phyloP scores from a whole-genome alignment of 75 land plant genomes.

The Pinus albicaulis region DNA sequence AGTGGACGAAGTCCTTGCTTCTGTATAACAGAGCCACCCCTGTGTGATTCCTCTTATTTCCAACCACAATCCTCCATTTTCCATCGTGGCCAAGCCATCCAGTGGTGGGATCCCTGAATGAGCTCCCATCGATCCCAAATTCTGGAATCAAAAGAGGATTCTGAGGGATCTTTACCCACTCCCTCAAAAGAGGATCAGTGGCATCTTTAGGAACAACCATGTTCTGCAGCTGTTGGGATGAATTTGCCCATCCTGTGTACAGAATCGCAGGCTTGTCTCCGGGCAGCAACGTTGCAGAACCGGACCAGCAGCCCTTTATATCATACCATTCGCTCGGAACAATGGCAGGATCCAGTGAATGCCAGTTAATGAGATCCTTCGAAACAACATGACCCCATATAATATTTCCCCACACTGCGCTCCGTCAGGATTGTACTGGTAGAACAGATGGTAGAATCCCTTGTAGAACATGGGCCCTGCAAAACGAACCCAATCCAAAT shows the following conservation, averaged over 20 bases:
- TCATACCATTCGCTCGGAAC: conserved; percentile 33
- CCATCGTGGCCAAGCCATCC: conserved; percentile 40
- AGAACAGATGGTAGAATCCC: conserved; percentile 37
- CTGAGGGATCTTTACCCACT: conserved; percentile 34
- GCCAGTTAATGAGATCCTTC: conserved; percentile 41
- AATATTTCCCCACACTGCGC: conserved; percentile 36
- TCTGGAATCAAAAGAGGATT: conserved; percentile 35
- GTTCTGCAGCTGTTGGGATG: conserved; percentile 9
- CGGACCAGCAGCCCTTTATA: conserved; percentile 72
- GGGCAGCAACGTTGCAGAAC: conserved; percentile 56
- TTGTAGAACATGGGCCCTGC: conserved; percentile 40
- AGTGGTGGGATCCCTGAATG: conserved; percentile 53
- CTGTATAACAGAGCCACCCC: conserved; percentile 41
- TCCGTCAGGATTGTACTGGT: conserved; percentile 35
- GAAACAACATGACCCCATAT: conserved; percentile 54
- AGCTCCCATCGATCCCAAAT: conserved; percentile 11
- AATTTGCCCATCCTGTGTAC: conserved; percentile 38
- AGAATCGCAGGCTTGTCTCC: conserved; percentile 35
- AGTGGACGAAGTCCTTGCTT: conserved; percentile 48
- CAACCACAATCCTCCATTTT: conserved; percentile 31
- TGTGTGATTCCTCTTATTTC: conserved; percentile 10
- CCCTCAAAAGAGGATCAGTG: conserved; percentile 30
- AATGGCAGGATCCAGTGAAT: conserved; percentile 26
- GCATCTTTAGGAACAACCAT: conserved; percentile 35
- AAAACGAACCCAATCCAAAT: neutral